A percentile compares a stretch with the other conserved stretches of the same genome.
Conservation (phyloP, 2,329 filamentous ascomycete species). For the Fusarium sp. region DNA sequence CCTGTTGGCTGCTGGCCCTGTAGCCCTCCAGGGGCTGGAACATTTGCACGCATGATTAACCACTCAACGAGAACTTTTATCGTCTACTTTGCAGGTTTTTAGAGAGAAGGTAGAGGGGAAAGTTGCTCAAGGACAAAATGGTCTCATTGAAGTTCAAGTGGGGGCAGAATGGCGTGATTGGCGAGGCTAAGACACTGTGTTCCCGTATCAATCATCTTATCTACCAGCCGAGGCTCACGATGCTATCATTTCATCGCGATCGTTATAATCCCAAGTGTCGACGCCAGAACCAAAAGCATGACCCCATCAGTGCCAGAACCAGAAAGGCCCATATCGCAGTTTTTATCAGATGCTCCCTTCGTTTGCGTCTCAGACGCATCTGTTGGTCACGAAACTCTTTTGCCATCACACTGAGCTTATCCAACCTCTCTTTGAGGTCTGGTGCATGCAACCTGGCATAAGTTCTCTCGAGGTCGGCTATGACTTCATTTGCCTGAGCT, state of each 20-base stretch:
- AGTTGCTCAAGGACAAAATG: conserved; percentile 4
- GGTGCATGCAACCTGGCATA: not conserved
- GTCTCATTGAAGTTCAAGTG: conserved; percentile 7
- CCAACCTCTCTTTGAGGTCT: not conserved
- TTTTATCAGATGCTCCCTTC: not conserved
- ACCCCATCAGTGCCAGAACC: not conserved
- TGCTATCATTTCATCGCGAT: not conserved
- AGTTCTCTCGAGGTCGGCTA: not conserved
- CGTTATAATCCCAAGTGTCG: too few species aligned
- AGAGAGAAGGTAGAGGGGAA: conserved; percentile 4
- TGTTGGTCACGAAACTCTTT: conserved; percentile 10
- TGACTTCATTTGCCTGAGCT: not conserved
- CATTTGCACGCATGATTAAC: not conserved
- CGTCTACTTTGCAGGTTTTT: not conserved
- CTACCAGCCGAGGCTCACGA: conserved; percentile 14
- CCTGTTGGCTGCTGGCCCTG: not conserved
- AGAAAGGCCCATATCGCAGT: not conserved
- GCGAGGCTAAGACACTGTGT: not conserved
- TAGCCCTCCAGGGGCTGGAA: fast-evolving
- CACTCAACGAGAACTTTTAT: not conserved
- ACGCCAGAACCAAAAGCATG: not conserved
- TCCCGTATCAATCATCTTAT: not conserved
- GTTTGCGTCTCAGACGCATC: not conserved
- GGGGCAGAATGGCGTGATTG: conserved; percentile 35
- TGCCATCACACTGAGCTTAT: conserved; percentile 1